Conservation (phyloP, 2,329 filamentous ascomycete genomes). For the Paecilomyces fulvus region DNA sequence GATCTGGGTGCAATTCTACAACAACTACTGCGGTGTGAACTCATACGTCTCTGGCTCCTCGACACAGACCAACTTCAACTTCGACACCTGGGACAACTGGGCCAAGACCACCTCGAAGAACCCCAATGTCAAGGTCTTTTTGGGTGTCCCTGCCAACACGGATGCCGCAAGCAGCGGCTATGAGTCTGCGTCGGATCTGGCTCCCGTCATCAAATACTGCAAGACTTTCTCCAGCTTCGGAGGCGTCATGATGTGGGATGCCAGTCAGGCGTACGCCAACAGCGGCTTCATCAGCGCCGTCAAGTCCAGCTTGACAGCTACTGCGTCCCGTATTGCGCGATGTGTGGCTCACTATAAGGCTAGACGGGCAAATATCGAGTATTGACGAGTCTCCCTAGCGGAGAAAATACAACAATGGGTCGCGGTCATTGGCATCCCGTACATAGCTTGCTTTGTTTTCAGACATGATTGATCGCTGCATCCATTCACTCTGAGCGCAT, state of each 20-base stretch:
- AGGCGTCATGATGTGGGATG: slow-evolving; percentile 64
- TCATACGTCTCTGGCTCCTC: slow-evolving; percentile 40
- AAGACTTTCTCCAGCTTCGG: slow-evolving; percentile 53
- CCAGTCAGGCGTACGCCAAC: slow-evolving; percentile 53
- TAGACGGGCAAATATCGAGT: not conserved
- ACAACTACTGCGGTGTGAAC: slow-evolving; percentile 56
- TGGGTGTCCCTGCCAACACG: slow-evolving; percentile 52
- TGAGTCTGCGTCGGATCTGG: slow-evolving; percentile 38
- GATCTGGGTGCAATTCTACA: slow-evolving; percentile 59
- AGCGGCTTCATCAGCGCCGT: slow-evolving; percentile 46
- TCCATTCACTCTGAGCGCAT: no score
- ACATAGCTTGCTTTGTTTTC: not conserved
- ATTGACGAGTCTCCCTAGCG: not conserved
- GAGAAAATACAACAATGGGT: not conserved
- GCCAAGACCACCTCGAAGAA: slow-evolving; percentile 51
- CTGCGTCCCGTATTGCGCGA: slow-evolving; percentile 7
- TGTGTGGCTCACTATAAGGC: not conserved
- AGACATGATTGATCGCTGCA: not conserved
- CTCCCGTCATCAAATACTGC: slow-evolving; percentile 45
- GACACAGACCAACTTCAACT: slow-evolving; percentile 51
- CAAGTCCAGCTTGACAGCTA: slow-evolving; percentile 4
- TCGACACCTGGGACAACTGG: slow-evolving; percentile 58
- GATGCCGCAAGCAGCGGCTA: slow-evolving; percentile 51
- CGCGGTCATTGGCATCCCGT: not conserved
- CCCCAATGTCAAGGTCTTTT: slow-evolving; percentile 50